Percentiles rank a stretch among this genome's conserved stretches.
Evolutionary conservation across 2,329 filamentous ascomycete species (phyloP).

Genomic region (Claviceps monticola): DNA sequence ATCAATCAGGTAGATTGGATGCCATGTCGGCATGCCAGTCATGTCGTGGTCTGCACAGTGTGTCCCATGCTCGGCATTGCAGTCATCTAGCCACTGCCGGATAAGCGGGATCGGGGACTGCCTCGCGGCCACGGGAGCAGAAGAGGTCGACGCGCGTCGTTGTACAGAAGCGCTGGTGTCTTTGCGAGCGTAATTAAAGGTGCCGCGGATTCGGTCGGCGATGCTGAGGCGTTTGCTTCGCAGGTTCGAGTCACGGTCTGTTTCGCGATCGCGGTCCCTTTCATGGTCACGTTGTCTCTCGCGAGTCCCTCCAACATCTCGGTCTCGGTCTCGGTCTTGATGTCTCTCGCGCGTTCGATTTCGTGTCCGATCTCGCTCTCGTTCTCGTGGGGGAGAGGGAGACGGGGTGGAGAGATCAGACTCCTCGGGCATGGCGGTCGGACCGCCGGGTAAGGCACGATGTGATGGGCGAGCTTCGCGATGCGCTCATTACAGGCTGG

Average conservation of each 20-base stretch:
- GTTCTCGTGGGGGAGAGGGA: conserved; percentile 1
- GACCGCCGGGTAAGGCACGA: neutral
- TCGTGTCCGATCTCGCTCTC: neutral
- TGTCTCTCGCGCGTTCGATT: conserved; percentile 1
- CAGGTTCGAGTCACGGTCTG: conserved; percentile 15
- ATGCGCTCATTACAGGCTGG: neutral
- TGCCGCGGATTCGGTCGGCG: conserved; percentile 24
- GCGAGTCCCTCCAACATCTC: conserved; percentile 4
- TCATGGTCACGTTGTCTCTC: conserved; percentile 5
- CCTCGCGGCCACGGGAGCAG: conserved; percentile 13
- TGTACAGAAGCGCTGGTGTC: conserved; percentile 14
- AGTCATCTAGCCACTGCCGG: conserved; percentile 29
- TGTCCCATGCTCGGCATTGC: conserved; percentile 26
- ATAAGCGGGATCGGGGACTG: conserved; percentile 25
- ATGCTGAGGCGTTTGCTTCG: conserved; percentile 26
- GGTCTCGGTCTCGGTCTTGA: neutral
- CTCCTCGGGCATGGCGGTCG: conserved; percentile 4
- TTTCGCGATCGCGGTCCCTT: conserved; percentile 12
- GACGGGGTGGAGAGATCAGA: conserved; percentile 1
- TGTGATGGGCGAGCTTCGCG: neutral
- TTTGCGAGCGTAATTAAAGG: conserved; percentile 19
- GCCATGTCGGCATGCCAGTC: conserved; percentile 19
- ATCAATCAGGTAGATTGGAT: conserved; percentile 28
- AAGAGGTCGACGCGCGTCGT: conserved; percentile 18
- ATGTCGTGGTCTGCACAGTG: conserved; percentile 22